Percentiles rank a stretch among this genome's conserved stretches.
Conservation (phyloP, 83 land plant species). For the Picea engelmannii region DNA sequence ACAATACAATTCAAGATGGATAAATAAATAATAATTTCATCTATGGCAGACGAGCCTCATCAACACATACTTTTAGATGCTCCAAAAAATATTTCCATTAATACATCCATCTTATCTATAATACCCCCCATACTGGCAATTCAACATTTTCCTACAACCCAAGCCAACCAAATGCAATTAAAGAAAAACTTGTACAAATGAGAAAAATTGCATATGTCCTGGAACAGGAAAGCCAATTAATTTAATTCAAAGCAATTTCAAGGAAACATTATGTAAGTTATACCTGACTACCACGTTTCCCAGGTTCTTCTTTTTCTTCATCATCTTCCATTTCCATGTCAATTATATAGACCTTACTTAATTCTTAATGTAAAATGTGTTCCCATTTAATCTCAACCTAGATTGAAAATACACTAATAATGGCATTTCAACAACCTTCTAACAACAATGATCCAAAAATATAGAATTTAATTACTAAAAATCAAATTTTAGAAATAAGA, state of each 20-base stretch:
- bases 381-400: conserved; percentile 89
- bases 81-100: conserved; percentile 82
- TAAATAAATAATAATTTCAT: conserved; percentile 26
- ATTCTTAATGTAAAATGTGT: conserved; percentile 65
- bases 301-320: conserved; percentile 35
- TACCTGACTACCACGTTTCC: conserved; percentile 59
- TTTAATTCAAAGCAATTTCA: too few relatives aligned
- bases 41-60: conserved; percentile 51
- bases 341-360: conserved; percentile 71
- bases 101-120: conserved; percentile 74
- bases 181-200: neutral
- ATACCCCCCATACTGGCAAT: conserved; percentile 25
- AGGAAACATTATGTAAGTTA: neutral
- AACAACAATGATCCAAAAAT: neutral
- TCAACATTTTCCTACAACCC: neutral
- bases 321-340: conserved; percentile 87
- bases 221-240: too few relatives aligned
- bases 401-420: neutral
- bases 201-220: too few relatives aligned
- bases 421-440: neutral
- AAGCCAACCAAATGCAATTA: neutral
- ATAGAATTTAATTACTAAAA: neutral
- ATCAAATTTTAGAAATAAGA: neutral
- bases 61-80: conserved; percentile 63
- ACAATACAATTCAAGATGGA: neutral